These are phyloP conservation scores for Epichloe typhina DNA, from an alignment of 2,329 filamentous ascomycete genomes.

Conservation along the genomic window DNA sequence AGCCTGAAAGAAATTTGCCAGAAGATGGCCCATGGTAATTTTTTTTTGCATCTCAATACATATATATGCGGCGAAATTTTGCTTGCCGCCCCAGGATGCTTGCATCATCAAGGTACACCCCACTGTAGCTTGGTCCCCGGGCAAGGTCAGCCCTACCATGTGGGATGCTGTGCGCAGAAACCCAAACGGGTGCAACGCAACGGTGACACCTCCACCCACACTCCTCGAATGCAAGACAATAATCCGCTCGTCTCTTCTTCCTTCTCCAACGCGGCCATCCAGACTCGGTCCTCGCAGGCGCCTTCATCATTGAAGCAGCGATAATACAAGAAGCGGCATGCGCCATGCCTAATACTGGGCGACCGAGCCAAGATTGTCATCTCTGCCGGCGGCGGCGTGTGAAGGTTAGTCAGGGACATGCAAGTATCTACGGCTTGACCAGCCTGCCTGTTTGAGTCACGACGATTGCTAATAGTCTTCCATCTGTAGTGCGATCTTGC, in stretches of 20 bases:
- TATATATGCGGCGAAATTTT: no score
- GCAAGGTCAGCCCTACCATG: no score
- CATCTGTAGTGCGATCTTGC: slow-evolving; percentile 24
- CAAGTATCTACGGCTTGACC: background rate
- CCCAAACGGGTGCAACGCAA: no score
- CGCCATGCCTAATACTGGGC: slow-evolving; percentile 28
- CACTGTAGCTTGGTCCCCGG: no score
- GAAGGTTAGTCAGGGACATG: slow-evolving; percentile 19
- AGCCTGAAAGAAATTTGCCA: no score
- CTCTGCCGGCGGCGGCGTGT: slow-evolving; percentile 27
- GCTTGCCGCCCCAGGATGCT: no score
- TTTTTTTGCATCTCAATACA: no score
- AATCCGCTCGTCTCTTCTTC: background rate
- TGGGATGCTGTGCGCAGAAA: no score
- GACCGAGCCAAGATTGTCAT: slow-evolving; percentile 27
- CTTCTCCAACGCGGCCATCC: background rate
- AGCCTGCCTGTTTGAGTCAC: no score
- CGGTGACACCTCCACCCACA: background rate
- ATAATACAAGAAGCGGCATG: background rate
- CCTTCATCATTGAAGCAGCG: background rate
- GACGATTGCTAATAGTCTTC: no score
- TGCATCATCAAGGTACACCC: no score
- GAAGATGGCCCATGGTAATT: no score
- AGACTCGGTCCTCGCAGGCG: background rate
- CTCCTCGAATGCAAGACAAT: background rate